These are phyloP conservation scores for Cafeteria roenbergensis DNA, from an alignment of 108 stramenopile species.

Conservation along the genomic window DNA sequence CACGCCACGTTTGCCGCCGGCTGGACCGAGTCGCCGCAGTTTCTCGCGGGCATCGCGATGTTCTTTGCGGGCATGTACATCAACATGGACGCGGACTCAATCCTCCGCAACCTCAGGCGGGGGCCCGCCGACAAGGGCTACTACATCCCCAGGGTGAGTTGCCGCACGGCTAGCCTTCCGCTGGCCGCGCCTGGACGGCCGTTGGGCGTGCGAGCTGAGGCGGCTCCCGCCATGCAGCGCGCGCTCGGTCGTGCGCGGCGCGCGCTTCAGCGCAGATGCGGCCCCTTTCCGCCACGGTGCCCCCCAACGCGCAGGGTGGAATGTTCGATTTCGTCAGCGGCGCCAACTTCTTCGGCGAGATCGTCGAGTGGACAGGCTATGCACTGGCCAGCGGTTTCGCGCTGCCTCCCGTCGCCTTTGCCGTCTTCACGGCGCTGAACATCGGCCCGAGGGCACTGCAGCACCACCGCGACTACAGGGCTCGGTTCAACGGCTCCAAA, in stretches of 20 bases:
- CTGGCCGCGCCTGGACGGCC: too few species aligned
- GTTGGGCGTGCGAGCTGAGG: too few species aligned
- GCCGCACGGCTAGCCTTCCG: too few species aligned
- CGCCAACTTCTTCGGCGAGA: slow-evolving; percentile 43
- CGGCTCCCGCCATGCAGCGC: too few species aligned
- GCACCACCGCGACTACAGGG: slow-evolving; percentile 30
- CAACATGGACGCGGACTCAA: slow-evolving; percentile 28
- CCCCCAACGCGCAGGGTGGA: slow-evolving; percentile 19
- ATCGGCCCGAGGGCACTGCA: slow-evolving; percentile 28
- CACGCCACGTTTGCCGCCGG: slow-evolving; percentile 18
- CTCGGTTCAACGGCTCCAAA: slow-evolving; percentile 16
- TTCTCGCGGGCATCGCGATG: slow-evolving; percentile 17
- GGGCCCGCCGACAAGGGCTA: slow-evolving; percentile 12
- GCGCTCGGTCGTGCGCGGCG: too few species aligned
- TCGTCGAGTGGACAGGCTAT: slow-evolving; percentile 38
- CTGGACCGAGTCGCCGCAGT: neutral
- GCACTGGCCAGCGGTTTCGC: slow-evolving; percentile 24
- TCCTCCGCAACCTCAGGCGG: slow-evolving; percentile 29
- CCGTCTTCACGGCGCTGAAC: slow-evolving; percentile 33
- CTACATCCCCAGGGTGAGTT: slow-evolving; percentile 11
- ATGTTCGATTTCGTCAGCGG: slow-evolving; percentile 33
- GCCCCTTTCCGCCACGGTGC: too few species aligned
- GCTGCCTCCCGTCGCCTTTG: slow-evolving; percentile 20
- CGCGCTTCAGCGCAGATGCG: too few species aligned
- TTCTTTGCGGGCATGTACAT: slow-evolving; percentile 27